phyloP scores from a whole-genome alignment of 2,329 filamentous ascomycete species.

The Verticillium longisporum region DNA sequence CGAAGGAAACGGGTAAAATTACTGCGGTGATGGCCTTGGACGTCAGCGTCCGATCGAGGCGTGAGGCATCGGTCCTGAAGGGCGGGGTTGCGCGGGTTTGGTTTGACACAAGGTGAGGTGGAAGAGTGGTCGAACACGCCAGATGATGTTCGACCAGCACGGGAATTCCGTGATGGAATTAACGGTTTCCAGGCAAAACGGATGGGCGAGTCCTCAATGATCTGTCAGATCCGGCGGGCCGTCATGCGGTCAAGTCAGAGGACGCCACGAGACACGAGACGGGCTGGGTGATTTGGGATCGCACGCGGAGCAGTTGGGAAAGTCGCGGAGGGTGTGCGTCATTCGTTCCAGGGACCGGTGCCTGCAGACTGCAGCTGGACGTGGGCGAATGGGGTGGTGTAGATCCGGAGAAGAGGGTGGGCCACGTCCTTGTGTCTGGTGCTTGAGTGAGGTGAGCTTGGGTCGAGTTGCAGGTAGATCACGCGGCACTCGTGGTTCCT shows the following conservation, averaged over 20 bases:
- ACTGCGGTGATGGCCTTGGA: constrained; percentile 2
- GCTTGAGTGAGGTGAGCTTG: not conserved
- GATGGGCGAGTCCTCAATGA: not conserved
- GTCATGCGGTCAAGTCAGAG: constrained; percentile 14
- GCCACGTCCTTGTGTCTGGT: not conserved
- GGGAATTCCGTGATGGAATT: not conserved
- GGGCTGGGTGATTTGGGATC: not conserved
- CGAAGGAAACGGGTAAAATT: constrained; percentile 1
- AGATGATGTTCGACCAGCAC: not conserved
- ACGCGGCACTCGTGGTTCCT: not conserved
- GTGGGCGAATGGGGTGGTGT: not conserved
- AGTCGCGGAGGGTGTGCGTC: not conserved
- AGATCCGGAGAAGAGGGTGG: not conserved
- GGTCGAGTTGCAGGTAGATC: not conserved
- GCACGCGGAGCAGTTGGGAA: not conserved
- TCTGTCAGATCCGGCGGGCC: not conserved
- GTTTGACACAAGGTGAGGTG: not conserved
- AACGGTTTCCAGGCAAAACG: not conserved
- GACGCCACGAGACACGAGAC: constrained; percentile 11
- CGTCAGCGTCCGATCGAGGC: not conserved
- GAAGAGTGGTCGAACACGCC: not conserved
- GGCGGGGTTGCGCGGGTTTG: not conserved
- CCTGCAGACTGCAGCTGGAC: not conserved
- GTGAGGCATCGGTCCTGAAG: not conserved
- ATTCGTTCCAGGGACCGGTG: not conserved